Conservation (phyloP, 495 filamentous ascomycete genomes). For the Neurospora pannonica region DNA sequence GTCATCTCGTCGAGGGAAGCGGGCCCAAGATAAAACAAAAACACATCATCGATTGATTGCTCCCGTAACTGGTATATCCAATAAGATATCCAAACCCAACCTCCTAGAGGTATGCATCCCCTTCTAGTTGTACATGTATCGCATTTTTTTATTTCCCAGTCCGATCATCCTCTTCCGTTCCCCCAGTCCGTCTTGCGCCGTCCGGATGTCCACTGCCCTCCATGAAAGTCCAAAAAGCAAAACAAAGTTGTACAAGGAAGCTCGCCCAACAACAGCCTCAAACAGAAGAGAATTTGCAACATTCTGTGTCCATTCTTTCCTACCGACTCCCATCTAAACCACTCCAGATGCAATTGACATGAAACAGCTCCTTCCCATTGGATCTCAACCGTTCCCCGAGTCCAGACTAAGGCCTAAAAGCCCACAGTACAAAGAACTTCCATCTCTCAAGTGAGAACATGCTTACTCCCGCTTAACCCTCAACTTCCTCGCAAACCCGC, state of each 20-base stretch:
- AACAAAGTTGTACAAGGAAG: background rate
- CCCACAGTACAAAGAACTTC: background rate
- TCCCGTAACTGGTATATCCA: background rate
- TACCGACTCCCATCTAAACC: background rate
- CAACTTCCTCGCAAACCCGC: background rate
- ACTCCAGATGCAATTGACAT: background rate
- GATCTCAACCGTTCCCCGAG: background rate
- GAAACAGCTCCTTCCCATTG: background rate
- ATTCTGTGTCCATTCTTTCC: background rate
- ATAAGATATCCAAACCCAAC: background rate
- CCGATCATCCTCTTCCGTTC: background rate
- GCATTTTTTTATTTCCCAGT: background rate
- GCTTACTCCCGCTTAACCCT: background rate
- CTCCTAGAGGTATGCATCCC: background rate
- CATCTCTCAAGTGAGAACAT: background rate
- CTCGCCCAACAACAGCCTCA: background rate
- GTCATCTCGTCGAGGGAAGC: background rate
- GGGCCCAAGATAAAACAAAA: background rate
- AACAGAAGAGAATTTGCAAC: background rate
- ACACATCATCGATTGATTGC: background rate
- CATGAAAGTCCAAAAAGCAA: background rate
- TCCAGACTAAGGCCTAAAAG: background rate
- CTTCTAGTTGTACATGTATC: background rate
- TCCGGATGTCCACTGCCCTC: background rate
- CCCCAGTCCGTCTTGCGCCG: background rate